These are phyloP conservation scores for Pseudisothecium myosuroides DNA, from an alignment of 225 moss, liverwort and hornwort species.

Conservation along the genomic window DNA sequence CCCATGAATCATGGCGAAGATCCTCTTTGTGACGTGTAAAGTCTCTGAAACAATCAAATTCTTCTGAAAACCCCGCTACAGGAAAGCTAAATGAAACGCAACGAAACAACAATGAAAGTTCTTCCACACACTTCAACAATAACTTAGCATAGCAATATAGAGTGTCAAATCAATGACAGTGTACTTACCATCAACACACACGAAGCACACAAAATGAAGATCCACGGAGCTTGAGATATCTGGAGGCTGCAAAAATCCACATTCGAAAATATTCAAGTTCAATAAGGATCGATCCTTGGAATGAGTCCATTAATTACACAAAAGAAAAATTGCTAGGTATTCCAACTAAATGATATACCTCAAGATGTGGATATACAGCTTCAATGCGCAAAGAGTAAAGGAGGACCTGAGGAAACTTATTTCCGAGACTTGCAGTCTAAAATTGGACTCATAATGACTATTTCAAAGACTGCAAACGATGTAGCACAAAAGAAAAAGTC, in stretches of 20 bases:
- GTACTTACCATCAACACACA: constrained; percentile 53
- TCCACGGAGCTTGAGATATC: constrained; percentile 54
- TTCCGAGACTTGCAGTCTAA: background rate
- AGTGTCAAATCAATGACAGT: background rate
- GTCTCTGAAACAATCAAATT: background rate
- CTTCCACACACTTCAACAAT: background rate
- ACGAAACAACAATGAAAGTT: background rate
- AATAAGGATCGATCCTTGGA: background rate
- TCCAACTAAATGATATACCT: background rate
- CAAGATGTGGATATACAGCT: background rate
- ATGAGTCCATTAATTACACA: background rate
- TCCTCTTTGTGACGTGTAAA: background rate
- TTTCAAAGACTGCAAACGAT: background rate
- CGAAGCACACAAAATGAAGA: constrained; percentile 81
- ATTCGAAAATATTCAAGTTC: background rate
- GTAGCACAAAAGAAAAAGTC: background rate
- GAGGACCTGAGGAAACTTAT: background rate
- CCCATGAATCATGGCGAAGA: background rate
- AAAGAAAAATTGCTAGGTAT: background rate
- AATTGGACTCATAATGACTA: background rate
- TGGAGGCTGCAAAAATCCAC: constrained; percentile 46
- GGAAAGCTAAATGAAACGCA: background rate
- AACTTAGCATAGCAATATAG: background rate
- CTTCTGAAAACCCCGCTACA: background rate
- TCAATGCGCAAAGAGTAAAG: background rate